Conservation (phyloP, 1,284 basidiomycete species). For the Farysia itapuensis region DNA sequence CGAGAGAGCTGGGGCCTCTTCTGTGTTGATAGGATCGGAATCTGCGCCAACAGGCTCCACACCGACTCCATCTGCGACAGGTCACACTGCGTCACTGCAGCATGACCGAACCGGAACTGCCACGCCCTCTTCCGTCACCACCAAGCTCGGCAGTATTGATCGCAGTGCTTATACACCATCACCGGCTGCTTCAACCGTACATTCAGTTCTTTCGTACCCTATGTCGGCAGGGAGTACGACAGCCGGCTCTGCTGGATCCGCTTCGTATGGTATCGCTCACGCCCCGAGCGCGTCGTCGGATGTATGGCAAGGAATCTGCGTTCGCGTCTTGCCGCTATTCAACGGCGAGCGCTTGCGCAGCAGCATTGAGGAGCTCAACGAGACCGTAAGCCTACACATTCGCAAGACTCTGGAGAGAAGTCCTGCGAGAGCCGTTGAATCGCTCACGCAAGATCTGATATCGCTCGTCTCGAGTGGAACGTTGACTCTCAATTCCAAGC, state of each 20-base stretch:
- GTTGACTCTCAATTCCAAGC: conserved; percentile 84
- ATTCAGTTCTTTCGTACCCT: no score
- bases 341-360: conserved; percentile 85
- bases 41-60: conserved; percentile 2
- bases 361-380: conserved; percentile 88
- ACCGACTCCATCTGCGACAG: conserved; percentile 9
- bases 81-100: conserved; percentile 4
- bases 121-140: neutral
- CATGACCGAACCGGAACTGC: conserved; percentile 10
- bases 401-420: conserved; percentile 62
- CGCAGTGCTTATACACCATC: neutral
- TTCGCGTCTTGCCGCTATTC: conserved; percentile 84
- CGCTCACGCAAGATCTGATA: conserved; percentile 75
- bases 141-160: neutral
- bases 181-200: no score
- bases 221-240: neutral
- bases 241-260: conserved; percentile 9
- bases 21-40: conserved; percentile 30
- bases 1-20: conserved; percentile 29
- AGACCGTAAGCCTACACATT: conserved; percentile 71
- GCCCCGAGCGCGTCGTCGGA: conserved; percentile 25
- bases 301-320: conserved; percentile 75
- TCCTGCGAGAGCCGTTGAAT: conserved; percentile 61
- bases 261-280: neutral
- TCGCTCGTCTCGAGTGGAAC: conserved; percentile 85